phyloP scores from a whole-genome alignment of 257 asterid genomes.

The Capsicum baccatum region DNA sequence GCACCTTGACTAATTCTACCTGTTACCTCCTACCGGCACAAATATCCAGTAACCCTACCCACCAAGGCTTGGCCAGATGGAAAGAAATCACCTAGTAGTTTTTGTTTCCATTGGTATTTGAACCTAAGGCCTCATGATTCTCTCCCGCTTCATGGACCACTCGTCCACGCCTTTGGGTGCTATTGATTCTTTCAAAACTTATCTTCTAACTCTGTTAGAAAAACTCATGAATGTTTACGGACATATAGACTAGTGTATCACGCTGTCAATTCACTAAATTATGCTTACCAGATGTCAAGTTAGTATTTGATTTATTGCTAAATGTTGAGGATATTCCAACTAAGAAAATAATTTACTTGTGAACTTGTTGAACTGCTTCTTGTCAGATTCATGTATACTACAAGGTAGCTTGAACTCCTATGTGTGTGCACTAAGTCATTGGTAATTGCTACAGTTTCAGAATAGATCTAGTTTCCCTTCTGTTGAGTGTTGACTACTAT shows the following conservation, averaged over 20 bases:
- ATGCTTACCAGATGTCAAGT: not conserved
- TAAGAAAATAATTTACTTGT: not conserved
- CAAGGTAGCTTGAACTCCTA: not conserved
- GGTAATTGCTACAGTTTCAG: not conserved
- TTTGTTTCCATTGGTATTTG: no score
- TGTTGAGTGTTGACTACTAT: not conserved
- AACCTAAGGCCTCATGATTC: no score
- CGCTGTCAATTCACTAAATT: slow-evolving; percentile 1
- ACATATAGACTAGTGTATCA: not conserved
- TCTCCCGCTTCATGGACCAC: not conserved
- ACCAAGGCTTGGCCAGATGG: not conserved
- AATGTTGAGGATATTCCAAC: not conserved
- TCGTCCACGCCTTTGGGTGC: not conserved
- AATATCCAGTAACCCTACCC: not conserved
- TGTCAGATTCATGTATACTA: not conserved
- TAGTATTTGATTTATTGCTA: not conserved
- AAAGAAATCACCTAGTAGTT: not conserved
- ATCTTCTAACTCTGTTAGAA: not conserved
- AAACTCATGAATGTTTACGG: not conserved
- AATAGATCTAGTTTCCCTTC: not conserved
- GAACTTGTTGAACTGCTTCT: slow-evolving; percentile 5
- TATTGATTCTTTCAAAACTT: slow-evolving; percentile 5
- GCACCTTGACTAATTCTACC: not conserved
- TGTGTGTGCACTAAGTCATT: not conserved
- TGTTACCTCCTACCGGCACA: not conserved